These are phyloP conservation scores for Candida adriatica DNA, from an alignment of 805 yeast genomes.

Conservation along the genomic window DNA sequence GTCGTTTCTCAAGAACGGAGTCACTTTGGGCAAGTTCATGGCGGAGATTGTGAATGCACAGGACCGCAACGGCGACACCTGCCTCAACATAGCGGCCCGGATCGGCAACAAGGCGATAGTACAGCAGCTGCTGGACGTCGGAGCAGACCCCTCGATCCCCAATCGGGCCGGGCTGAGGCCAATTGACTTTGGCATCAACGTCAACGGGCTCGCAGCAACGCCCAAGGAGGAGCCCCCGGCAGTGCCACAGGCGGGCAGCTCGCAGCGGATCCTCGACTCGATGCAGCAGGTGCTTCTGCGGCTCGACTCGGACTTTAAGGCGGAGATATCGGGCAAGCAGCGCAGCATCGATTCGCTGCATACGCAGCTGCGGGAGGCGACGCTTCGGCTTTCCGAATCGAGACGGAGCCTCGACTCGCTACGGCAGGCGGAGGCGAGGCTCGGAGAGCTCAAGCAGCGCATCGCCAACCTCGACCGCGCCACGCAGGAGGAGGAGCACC, in stretches of 20 bases:
- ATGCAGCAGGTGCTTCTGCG: conserved; percentile 43
- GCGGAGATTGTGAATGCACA: conserved; percentile 75
- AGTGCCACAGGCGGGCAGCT: conserved; percentile 9
- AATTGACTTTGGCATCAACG: conserved; percentile 71
- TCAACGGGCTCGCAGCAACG: conserved; percentile 21
- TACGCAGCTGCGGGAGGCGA: conserved; percentile 49
- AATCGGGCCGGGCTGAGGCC: conserved; percentile 87
- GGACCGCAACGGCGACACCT: conserved; percentile 92
- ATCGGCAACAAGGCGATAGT: conserved; percentile 78
- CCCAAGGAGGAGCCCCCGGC: neutral
- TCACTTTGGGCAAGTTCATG: conserved; percentile 52
- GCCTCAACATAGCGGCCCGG: conserved; percentile 86
- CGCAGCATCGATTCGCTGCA: conserved; percentile 46
- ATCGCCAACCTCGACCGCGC: conserved; percentile 55
- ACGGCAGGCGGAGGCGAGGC: conserved; percentile 34
- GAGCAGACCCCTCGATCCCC: conserved; percentile 74
- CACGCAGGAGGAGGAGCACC: conserved; percentile 52
- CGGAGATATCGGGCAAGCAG: conserved; percentile 49
- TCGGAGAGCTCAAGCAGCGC: conserved; percentile 47
- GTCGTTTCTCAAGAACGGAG: conserved; percentile 34
- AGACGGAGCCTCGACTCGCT: conserved; percentile 47
- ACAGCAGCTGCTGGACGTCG: conserved; percentile 75
- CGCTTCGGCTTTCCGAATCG: conserved; percentile 40
- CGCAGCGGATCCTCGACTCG: conserved; percentile 39
- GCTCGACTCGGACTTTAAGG: conserved; percentile 52